Conservation (phyloP, 495 filamentous ascomycete genomes). For the Daldinia decipiens region DNA sequence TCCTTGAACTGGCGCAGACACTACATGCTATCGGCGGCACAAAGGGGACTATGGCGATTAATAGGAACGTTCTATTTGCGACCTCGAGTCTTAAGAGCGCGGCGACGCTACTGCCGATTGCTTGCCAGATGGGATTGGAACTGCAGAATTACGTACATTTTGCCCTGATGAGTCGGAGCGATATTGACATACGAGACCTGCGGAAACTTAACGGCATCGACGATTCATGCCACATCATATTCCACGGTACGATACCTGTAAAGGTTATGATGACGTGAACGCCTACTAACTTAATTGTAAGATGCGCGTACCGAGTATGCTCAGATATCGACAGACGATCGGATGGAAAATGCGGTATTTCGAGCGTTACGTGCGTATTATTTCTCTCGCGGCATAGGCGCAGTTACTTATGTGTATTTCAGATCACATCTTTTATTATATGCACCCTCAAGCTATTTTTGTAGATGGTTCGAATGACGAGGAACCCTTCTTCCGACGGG, state of each 20-base stretch:
- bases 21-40: conserved; percentile 54
- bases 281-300: conserved; percentile 39
- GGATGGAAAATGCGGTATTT: conserved; percentile 56
- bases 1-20: conserved; percentile 50
- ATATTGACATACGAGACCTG: conserved; percentile 62
- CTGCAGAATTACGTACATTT: conserved; percentile 69
- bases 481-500: conserved; percentile 64
- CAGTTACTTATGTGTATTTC: conserved; percentile 16
- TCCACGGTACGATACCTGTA: conserved; percentile 59
- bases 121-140: conserved; percentile 68
- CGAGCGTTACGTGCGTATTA: conserved; percentile 55
- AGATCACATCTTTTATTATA: conserved; percentile 64
- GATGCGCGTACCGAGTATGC: conserved; percentile 67
- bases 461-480: conserved; percentile 62
- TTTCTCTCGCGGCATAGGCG: neutral
- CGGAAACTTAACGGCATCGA: conserved; percentile 66
- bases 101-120: conserved; percentile 65
- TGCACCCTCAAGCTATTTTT: conserved; percentile 68
- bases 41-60: conserved; percentile 48
- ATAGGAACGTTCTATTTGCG: conserved; percentile 69
- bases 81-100: conserved; percentile 66
- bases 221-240: conserved; percentile 63
- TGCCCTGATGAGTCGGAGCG: conserved; percentile 65
- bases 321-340: conserved; percentile 59
- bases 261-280: neutral